Evolutionary conservation across 495 filamentous ascomycete genomes (phyloP), one percentile per base, ranked within the genome.

Genomic region (Hypomontagnella submonticulosa): DNA sequence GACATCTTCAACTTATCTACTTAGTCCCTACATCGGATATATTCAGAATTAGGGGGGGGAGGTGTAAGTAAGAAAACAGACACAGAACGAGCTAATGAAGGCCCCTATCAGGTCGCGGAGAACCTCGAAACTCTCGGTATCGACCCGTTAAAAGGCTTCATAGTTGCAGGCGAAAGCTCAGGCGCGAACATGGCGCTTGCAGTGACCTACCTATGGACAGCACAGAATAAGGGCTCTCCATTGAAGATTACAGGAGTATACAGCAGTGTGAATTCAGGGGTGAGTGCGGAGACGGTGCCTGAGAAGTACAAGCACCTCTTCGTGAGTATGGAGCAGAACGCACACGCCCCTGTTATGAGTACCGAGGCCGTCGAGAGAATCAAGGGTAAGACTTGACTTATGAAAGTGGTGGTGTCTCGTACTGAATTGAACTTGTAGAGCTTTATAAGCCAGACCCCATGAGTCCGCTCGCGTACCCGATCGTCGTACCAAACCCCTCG

Each of bases 121-220:
- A 41, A 53, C 12, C 50, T 41, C 18, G 19, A 53, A n/a, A 42
- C 4, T n/a, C 49, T 79, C 2, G 73, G 70, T 11, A 74, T 77
- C 10, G 71, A 79, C 38, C 71, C 77, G 2, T 48, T 58, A 6
- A 73, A 65, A 52, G 82, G 83, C 1, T 83, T 85, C 52, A 50
- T 85, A 9, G 62, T 85, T 8, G 80, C 78, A n/a, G 83, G 82
- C 7, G 74, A 73, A 4, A 81, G 76, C 23, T 79, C 80, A 8
- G 83, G 83, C 1, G 83, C 71, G 0, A 79, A 80, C 55, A 59
- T 84, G 11, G 72, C 78, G 4, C 72, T 77, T 13, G 71, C 79
- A 6, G 63, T 77, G 2, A 66, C 74, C 0, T 77, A 80, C 58
- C 70, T 73, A 0, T 73, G 73, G 5, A 56, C 71, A 1, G 77